phyloP scores from a whole-genome alignment of 2,329 filamentous ascomycete genomes.

The Colletotrichum endophyticum region DNA sequence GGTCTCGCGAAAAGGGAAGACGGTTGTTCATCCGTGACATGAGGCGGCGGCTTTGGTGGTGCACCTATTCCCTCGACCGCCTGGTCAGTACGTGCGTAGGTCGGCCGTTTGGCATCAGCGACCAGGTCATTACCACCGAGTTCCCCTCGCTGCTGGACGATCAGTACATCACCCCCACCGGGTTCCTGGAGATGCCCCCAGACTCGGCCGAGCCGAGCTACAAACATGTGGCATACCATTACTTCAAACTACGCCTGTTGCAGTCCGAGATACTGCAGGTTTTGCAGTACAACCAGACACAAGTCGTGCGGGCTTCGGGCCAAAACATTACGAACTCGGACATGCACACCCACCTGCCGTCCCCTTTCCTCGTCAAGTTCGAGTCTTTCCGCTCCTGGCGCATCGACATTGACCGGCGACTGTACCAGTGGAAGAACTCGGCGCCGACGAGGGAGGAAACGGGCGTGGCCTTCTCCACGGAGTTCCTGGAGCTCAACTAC shows the following conservation, averaged over 20 bases:
- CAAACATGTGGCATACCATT: conserved; percentile 90
- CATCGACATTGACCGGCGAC: conserved; percentile 80
- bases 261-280: conserved; percentile 97
- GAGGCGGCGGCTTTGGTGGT: conserved; percentile 92
- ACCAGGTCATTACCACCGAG: conserved; percentile 94
- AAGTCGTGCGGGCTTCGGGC: conserved; percentile 72
- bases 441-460: conserved; percentile 80
- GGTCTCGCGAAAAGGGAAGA: conserved; percentile 61
- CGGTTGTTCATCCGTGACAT: conserved; percentile 87
- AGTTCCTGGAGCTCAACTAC: conserved; percentile 94
- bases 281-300: conserved; percentile 88
- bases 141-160: conserved; percentile 91
- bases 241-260: conserved; percentile 84
- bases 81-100: conserved; percentile 94
- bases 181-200: conserved; percentile 67
- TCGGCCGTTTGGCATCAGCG: conserved; percentile 91
- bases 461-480: conserved; percentile 85
- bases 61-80: conserved; percentile 93
- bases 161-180: conserved; percentile 80
- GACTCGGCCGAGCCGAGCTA: conserved; percentile 74
- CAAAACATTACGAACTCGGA: conserved; percentile 71
- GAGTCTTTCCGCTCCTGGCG: conserved; percentile 89
- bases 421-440: conserved; percentile 86
- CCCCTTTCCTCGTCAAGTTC: conserved; percentile 84
- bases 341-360: conserved; percentile 80